Evolutionary conservation across 1,284 basidiomycete species (phyloP), one percentile per base, ranked within the genome.

Genomic region (Cronartium quercuum): DNA sequence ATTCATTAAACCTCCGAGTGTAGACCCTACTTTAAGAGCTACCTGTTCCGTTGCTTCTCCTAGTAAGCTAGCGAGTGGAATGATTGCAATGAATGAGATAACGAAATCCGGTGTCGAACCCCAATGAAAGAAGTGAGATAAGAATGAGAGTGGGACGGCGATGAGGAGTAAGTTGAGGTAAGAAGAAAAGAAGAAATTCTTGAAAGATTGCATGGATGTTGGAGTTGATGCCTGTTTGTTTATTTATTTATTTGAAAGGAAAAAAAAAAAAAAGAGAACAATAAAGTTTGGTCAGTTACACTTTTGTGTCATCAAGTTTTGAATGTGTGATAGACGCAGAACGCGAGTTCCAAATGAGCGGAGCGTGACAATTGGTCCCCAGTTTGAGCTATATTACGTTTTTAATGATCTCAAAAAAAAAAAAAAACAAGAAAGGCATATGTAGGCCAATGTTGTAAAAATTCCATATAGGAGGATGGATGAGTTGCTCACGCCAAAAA

Each of bases 41-140:
- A 78, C 79, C 81, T 94, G 90, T 77, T 95, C 91, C 0, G 92
- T 95, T 3, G 91, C 88, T 78, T 92, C 90, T 15, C 92, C 92
- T 3, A 92, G 86, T 60, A 92, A 84, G 87, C 91, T 82, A 10
- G 92, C 92, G 5, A 94, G 85, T n/a, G 92, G 92, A 69, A 94
- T 85, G 78, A 95, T 93, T 6, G 91, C 90, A 51, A 92, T 80
- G 82, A 94, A 95, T 76, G 89, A 91, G 80, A 91, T 90, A 6
- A 83, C 83, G 80, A 94, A 95, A n/a, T 90, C 87, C 57, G 90
- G 84, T 9, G 87, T 88, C n/a, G 90, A 89, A 83, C 91, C 89
- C 90, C 90, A 91, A 77, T 78, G 68, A 18, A 81, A 66, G 60
- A 81, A 82, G 81, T 90, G 86, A 44, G 90, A 85, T 24, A 88